Conservation (phyloP, 768 basidiomycete genomes). For the Tephrocybe rancida region DNA sequence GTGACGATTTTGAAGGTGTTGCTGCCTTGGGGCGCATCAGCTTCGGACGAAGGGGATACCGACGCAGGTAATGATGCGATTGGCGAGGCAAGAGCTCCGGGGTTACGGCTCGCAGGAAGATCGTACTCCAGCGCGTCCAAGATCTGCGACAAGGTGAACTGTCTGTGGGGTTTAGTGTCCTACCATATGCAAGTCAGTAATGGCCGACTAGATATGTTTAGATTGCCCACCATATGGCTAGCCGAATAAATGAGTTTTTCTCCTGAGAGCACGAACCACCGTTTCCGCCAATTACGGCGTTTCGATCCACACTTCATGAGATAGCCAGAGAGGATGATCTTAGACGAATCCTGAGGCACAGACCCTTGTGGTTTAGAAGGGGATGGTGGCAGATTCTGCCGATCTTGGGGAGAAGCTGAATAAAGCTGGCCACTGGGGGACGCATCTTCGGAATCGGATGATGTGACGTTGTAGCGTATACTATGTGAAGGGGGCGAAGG, state of each 20-base stretch:
- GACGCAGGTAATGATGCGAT: conserved; percentile 36
- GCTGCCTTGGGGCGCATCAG: conserved; percentile 44
- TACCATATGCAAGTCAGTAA: conserved; percentile 28
- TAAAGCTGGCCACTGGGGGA: conserved; percentile 48
- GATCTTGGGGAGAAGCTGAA: conserved; percentile 48
- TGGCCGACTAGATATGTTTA: background rate
- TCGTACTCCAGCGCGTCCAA: conserved; percentile 93
- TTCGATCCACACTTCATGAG: conserved; percentile 96
- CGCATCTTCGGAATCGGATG: conserved; percentile 80
- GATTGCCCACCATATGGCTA: conserved; percentile 87
- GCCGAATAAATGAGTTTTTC: conserved; percentile 87
- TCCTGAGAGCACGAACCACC: conserved; percentile 94
- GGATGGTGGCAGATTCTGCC: conserved; percentile 40
- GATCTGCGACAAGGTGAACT: conserved; percentile 83
- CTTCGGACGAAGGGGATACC: conserved; percentile 33
- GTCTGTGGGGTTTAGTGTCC: conserved; percentile 89
- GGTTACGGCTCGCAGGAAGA: conserved; percentile 54
- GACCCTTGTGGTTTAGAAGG: conserved; percentile 41
- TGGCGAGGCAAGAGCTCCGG: conserved; percentile 34
- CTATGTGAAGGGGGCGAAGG: conserved; percentile 51
- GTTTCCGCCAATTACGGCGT: conserved; percentile 92
- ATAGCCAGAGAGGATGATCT: conserved; percentile 86
- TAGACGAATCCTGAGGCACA: conserved; percentile 60
- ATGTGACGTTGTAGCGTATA: conserved; percentile 57
- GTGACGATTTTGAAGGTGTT: conserved; percentile 96